Evolutionary conservation across 75 land plant genomes (phyloP), one percentile per base, ranked within the genome.

Genomic region (Cryptomeria japonica): DNA sequence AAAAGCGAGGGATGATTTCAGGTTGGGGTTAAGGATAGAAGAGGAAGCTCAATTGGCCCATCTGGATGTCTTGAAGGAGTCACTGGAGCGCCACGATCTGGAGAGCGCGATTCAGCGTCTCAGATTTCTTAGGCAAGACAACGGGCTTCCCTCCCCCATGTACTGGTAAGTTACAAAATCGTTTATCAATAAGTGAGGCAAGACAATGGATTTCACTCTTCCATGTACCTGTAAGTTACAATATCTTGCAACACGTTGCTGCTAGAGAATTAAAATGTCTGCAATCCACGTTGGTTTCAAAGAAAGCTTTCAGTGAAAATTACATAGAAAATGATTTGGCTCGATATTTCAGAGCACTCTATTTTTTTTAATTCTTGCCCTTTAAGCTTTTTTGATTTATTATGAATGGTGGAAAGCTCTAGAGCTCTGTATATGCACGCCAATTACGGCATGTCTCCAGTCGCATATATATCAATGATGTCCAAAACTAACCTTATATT

Each of bases 11-110:
- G 89, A 90, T 73, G 47, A 41, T 22, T 88, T 90, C 61, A 77
- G 61, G 86, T 80, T 88, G 42, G 78, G 91, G 7, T 49, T 47
- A 34, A 86, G 80, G 87, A 75, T 98, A 42, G 93, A 80, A 44
- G 85, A 87, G 89, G 90, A 86, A 64, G 95, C 92, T 51, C 99
- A 98, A 89, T 64, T 79, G 78, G 93, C 93, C 2, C 95, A 95
- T 89, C 85, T 98, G 85, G 88, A 92, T 86, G 92, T 87, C 73
- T 80, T 97, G 79, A 92, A 84, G 88, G 88, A 94, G 58, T 83
- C 88, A 34, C n/a, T 92, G 76, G 86, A 90, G 55, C 79, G 41
- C 8, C 92, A 61, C 18, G 91, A 95, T 86, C 34, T 92, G 6
- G 90, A 94, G 84, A 93, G 89, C 42, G 95, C 93, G 5, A 76